These are phyloP conservation scores for Anethum foeniculum DNA, from an alignment of 140 eudicot species.

Conservation along the genomic window DNA sequence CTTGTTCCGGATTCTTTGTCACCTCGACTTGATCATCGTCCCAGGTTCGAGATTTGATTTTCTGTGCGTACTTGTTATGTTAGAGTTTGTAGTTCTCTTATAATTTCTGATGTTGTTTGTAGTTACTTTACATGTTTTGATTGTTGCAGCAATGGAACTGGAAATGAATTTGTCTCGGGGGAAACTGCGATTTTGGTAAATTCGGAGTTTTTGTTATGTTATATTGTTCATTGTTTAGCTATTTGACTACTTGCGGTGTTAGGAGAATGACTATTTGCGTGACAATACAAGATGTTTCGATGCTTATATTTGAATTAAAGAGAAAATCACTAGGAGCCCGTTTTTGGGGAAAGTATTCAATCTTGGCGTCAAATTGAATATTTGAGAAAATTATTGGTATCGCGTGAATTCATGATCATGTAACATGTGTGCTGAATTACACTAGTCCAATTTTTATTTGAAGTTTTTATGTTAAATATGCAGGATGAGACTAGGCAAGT, in stretches of 20 bases:
- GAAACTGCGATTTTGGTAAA: constrained; percentile 25
- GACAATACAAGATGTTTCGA: no score
- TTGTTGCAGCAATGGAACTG: constrained; percentile 23
- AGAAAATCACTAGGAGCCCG: neutral
- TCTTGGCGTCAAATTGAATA: neutral
- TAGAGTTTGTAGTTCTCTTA: no score
- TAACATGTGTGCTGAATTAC: neutral
- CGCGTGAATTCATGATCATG: neutral
- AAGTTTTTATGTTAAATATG: neutral
- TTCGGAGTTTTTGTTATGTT: neutral
- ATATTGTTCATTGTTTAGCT: neutral
- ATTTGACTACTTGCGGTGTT: neutral
- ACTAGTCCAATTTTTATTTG: neutral
- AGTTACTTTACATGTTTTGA: neutral
- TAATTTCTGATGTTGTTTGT: neutral
- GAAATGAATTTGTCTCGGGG: neutral
- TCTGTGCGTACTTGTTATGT: neutral
- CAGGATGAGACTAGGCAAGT: constrained; percentile 25
- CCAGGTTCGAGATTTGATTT: constrained; percentile 13
- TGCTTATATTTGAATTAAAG: neutral
- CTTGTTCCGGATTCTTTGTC: constrained; percentile 11
- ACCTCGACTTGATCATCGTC: neutral
- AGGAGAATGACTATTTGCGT: neutral
- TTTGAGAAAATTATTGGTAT: neutral
- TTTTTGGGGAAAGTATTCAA: neutral